A percentile compares a stretch with the other conserved stretches of the same genome.
Evolutionary conservation across 1,139 yeast species (phyloP).

Genomic region (Blastobotrys proliferans): DNA sequence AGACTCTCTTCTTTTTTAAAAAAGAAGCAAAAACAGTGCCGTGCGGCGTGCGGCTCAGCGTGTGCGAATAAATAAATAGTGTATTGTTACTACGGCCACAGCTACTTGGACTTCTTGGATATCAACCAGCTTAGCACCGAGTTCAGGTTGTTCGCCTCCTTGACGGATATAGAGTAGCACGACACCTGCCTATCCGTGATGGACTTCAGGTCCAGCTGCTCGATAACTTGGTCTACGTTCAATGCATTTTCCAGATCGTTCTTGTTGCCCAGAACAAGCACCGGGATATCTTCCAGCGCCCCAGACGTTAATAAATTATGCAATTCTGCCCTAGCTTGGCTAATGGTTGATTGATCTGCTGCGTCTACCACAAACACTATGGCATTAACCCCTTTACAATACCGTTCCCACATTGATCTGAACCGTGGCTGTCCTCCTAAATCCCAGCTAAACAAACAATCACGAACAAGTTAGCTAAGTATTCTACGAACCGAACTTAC

Average conservation of each 20-base stretch:
- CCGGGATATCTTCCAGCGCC: constrained; percentile 36
- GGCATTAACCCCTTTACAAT: constrained; percentile 39
- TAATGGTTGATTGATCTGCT: constrained; percentile 33
- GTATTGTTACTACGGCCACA: no score
- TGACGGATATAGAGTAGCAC: constrained; percentile 40
- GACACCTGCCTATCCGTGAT: constrained; percentile 36
- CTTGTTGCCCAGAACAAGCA: constrained; percentile 38
- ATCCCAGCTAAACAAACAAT: constrained; percentile 33
- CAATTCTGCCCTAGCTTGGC: constrained; percentile 33
- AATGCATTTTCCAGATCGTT: constrained; percentile 35
- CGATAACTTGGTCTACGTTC: constrained; percentile 35
- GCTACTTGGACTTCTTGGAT: constrained; percentile 17
- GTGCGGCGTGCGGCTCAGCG: no score
- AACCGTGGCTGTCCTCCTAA: constrained; percentile 41
- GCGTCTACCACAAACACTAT: constrained; percentile 39
- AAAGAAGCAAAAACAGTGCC: no score
- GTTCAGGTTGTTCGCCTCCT: constrained; percentile 36
- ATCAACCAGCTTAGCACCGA: constrained; percentile 38
- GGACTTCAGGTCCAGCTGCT: constrained; percentile 31
- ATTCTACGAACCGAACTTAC: constrained; percentile 18
- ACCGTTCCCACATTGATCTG: constrained; percentile 41
- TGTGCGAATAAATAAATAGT: no score
- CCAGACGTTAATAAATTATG: constrained; percentile 32
- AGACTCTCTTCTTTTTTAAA: no score
- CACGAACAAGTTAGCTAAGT: background rate